Base-by-base conservation (phyloP, 2,329 filamentous ascomycete species). In the Cercospora sp. region DNA sequence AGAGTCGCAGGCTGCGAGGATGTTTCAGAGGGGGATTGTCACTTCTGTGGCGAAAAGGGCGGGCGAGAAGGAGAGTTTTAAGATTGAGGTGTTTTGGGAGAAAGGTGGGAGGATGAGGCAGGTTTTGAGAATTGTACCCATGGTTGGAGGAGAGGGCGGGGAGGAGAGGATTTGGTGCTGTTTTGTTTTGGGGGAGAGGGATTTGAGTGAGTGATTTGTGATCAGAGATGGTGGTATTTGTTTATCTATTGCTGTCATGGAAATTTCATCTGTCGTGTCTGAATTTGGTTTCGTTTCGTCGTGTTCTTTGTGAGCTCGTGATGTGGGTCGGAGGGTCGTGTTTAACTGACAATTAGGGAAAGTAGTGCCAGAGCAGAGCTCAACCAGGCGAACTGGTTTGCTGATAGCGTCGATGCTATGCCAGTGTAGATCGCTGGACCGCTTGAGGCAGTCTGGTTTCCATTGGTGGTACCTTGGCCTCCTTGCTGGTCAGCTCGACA, bases 1-100 rank as follows among this genome's bases (percentile, higher is more conserved):
- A 64, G 70, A 36, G 42, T 60, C 45, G 48, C 57, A 53, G 30
- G 60, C 65, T 18, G 70, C 68, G 31, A 66, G 63, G 28, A 45
- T 26, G 36, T 73, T 73, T 30, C 67, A 69, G 65, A 40, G 66
- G 42, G 67, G 55, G 5, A 63, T 73, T 61, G 68, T 73, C 23
- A 66, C 30, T 23, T 20, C 60, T 58, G 68, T 73, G 13, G 71
- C 70, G 53, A 72, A 69, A 64, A 33, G 63, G 10, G 65, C 65
- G 30, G 16, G 55, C 18, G 48, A 42, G 40, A 51, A 40, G 10
- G 60, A 63, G 30, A 36, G 13, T 12, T 70, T 70, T 30, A 63
- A 55, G 8, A 67, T 64, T 55, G 62, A 65, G 23, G 60, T 65
- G 9, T 66, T 40, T 42, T 68, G 66, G 69, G 57, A 62, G 59